Evolutionary conservation across 176 grass and related monocot genomes (phyloP).

Genomic region (Triticum timopheevii): DNA sequence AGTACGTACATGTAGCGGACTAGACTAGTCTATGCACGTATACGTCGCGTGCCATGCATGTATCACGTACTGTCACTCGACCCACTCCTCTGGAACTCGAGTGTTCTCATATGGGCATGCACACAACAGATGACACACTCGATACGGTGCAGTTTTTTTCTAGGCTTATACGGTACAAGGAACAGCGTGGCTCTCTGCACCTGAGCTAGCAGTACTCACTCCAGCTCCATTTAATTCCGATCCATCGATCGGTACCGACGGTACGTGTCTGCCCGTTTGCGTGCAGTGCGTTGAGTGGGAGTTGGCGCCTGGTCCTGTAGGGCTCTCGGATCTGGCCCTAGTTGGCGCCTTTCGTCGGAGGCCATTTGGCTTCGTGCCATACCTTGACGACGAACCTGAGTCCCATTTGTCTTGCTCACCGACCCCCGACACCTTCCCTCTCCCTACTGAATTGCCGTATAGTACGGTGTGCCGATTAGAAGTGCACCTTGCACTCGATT

Average conservation of each 20-base stretch:
- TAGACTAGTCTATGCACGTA: neutral
- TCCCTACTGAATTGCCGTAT: no score
- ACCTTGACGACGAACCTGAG: neutral
- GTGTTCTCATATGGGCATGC: neutral
- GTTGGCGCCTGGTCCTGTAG: neutral
- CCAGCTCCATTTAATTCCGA: neutral
- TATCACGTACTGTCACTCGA: neutral
- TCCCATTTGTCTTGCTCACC: neutral
- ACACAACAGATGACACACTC: neutral
- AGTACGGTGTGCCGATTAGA: no score
- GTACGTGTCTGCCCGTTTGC: neutral
- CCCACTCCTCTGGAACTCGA: neutral
- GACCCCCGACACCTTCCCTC: neutral
- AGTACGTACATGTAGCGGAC: neutral
- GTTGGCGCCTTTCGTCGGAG: neutral
- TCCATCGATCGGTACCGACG: neutral
- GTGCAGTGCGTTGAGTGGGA: conserved; percentile 4
- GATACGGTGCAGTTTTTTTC: neutral
- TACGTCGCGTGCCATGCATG: neutral
- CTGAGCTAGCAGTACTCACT: neutral
- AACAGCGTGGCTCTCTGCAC: neutral
- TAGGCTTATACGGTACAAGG: neutral
- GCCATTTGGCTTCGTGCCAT: neutral
- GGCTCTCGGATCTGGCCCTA: neutral
- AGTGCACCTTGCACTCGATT: no score